phyloP scores from a whole-genome alignment of 768 basidiomycete genomes.

The Xerocomus potaroensis region DNA sequence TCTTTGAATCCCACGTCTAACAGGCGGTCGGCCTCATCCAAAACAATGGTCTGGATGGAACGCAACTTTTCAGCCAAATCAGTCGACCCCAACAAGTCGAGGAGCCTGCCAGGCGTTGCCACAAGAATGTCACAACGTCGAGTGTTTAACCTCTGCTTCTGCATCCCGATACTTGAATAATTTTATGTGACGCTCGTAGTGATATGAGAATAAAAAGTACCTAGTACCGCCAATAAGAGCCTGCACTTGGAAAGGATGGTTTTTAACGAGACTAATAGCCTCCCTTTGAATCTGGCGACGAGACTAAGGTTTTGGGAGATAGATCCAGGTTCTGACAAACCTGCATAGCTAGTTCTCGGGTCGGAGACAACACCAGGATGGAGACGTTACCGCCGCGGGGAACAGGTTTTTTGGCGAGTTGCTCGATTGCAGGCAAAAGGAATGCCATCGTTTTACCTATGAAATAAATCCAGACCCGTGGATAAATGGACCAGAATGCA shows the following conservation, averaged over 20 bases:
- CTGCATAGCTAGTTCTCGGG: conserved; percentile 70
- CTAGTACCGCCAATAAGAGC: conserved; percentile 57
- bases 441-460: conserved; percentile 70
- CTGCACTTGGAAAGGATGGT: conserved; percentile 41
- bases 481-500: neutral
- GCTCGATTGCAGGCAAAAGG: conserved; percentile 70
- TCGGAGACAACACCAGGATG: conserved; percentile 66
- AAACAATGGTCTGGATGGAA: conserved; percentile 44
- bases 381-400: conserved; percentile 35
- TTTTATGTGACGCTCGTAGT: neutral
- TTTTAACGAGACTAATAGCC: conserved; percentile 44
- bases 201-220: conserved; percentile 16
- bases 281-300: conserved; percentile 55
- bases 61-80: conserved; percentile 34
- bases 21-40: conserved; percentile 74
- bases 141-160: conserved; percentile 25
- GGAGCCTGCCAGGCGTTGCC: conserved; percentile 72
- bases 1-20: conserved; percentile 71
- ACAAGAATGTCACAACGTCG: conserved; percentile 52
- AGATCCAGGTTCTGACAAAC: conserved; percentile 33
- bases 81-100: conserved; percentile 59
- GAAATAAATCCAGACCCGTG: neutral
- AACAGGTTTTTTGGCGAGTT: conserved; percentile 45
- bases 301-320: neutral
- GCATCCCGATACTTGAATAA: conserved; percentile 18